Percentiles rank a stretch among this genome's conserved stretches.
phyloP scores from a whole-genome alignment of 306 rosid genomes.

The Adenanthera pavonina region DNA sequence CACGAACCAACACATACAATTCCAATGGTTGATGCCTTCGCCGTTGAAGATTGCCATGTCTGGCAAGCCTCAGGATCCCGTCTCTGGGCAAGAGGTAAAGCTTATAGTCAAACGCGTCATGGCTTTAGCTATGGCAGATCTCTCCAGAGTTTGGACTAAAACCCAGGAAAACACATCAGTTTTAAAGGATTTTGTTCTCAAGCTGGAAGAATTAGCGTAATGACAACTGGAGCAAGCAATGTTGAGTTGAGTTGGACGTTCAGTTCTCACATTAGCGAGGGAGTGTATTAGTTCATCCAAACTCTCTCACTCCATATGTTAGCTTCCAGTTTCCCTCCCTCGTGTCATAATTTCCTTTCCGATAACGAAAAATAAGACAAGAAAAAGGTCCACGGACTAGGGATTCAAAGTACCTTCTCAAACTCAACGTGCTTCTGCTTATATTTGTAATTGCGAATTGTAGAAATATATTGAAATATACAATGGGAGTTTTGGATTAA shows the following conservation, averaged over 20 bases:
- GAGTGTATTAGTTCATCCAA: too few species aligned
- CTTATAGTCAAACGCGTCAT: neutral
- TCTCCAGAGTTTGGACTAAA: neutral
- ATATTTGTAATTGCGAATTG: neutral
- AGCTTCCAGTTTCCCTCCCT: too few species aligned
- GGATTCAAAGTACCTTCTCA: neutral
- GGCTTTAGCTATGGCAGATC: neutral
- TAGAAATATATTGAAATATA: neutral
- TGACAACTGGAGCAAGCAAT: neutral
- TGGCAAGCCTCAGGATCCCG: neutral
- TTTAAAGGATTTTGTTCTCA: neutral
- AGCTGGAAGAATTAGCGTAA: neutral
- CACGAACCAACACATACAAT: neutral
- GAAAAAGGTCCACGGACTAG: too few species aligned
- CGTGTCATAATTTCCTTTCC: too few species aligned
- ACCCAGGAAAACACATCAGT: neutral
- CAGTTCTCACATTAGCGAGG: neutral
- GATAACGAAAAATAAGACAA: too few species aligned
- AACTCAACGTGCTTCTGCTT: neutral
- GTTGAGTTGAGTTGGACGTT: neutral
- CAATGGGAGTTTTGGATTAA: neutral
- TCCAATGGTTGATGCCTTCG: neutral
- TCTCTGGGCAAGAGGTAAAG: neutral
- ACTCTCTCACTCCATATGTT: too few species aligned
- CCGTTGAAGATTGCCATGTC: neutral